Conservation (phyloP, 306 rosid species). For the Quercus bicolor region DNA sequence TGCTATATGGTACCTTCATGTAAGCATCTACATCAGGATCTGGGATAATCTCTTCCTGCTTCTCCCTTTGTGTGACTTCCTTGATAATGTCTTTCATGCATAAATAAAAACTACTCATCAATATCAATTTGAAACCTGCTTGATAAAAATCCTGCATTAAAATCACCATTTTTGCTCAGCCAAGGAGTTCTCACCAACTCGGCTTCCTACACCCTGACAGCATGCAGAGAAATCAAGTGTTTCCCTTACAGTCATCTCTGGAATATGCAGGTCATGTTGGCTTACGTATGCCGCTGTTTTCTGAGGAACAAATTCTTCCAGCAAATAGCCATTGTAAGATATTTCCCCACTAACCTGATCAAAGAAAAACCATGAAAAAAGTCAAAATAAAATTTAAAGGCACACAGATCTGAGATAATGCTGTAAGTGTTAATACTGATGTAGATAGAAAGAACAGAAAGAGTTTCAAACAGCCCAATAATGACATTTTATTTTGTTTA, state of each 20-base stretch:
- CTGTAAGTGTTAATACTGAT: background rate
- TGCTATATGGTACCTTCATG: constrained; percentile 56
- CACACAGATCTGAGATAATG: background rate
- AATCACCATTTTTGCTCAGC: background rate
- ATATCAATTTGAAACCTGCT: background rate
- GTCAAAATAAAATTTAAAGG: background rate
- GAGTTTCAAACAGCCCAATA: background rate
- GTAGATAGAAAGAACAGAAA: background rate
- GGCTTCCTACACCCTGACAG: constrained; percentile 74
- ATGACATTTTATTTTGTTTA: background rate
- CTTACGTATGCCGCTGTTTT: constrained; percentile 77
- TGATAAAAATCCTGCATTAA: background rate
- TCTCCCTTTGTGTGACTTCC: constrained; percentile 69
- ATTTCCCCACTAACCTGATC: constrained; percentile 52
- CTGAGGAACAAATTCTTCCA: constrained; percentile 71
- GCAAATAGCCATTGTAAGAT: constrained; percentile 57
- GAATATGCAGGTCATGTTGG: constrained; percentile 72
- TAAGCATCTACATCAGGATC: constrained; percentile 71
- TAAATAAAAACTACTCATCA: background rate
- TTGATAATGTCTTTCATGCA: constrained; percentile 40
- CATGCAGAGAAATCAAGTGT: constrained; percentile 80
- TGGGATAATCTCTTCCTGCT: constrained; percentile 60
- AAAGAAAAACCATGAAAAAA: background rate
- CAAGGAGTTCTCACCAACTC: constrained; percentile 48
- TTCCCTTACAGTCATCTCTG: constrained; percentile 91